phyloP scores from a whole-genome alignment of 176 grass and related monocot species.

The Phoenix dactylifera region DNA sequence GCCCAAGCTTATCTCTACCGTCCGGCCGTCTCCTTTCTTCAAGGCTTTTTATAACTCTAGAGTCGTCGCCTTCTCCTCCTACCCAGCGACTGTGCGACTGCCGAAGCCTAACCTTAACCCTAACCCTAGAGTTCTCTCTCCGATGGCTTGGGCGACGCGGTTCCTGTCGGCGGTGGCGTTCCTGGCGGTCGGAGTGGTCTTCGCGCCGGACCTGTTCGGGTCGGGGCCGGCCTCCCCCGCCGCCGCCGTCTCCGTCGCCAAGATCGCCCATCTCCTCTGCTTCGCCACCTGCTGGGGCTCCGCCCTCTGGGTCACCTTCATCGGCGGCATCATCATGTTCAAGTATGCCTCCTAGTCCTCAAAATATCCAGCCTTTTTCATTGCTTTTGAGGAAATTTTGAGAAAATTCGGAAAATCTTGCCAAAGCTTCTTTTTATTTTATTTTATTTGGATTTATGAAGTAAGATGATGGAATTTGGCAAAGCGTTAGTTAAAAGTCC shows the following conservation, averaged over 20 bases:
- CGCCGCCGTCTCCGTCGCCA: constrained; percentile 46
- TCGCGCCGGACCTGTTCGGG: constrained; percentile 56
- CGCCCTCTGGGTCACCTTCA: constrained; percentile 94
- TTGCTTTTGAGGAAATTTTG: too few species aligned
- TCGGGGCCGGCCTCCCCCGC: constrained; percentile 27
- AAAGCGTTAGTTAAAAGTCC: too few species aligned
- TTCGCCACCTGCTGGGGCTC: constrained; percentile 87
- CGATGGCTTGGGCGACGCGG: constrained; percentile 77
- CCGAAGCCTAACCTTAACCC: too few species aligned
- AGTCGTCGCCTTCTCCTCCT: too few species aligned
- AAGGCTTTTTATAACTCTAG: too few species aligned
- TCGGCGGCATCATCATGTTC: constrained; percentile 99
- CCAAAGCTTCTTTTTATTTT: too few species aligned
- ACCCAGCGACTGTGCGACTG: too few species aligned
- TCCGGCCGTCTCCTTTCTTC: too few species aligned
- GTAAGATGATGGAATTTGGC: too few species aligned
- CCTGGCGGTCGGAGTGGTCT: constrained; percentile 72
- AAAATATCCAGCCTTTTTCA: neutral
- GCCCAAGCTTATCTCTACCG: too few species aligned
- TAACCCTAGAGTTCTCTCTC: neutral
- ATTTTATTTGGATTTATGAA: too few species aligned
- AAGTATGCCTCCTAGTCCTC: constrained; percentile 32
- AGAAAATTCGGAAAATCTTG: too few species aligned
- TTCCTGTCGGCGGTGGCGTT: constrained; percentile 70
- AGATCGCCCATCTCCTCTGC: constrained; percentile 71